Base-by-base conservation (phyloP, 768 basidiomycete genomes). In the Hypholoma sublateritium region DNA sequence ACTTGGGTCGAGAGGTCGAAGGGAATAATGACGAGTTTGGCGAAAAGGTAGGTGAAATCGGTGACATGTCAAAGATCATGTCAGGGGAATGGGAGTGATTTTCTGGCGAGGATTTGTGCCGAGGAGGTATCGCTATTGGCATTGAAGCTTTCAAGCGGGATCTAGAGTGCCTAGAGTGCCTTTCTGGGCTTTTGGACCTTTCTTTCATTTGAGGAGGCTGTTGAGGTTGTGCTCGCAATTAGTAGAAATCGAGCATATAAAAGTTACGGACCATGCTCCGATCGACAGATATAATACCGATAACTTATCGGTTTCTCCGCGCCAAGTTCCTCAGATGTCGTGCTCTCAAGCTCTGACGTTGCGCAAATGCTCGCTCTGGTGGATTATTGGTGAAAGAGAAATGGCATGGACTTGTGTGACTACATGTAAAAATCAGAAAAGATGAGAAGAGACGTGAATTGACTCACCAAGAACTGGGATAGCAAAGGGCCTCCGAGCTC, bases 11-110 rank as follows among this genome's bases (percentile, higher is more conserved):
- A 41, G 65, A 56, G 34, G 56, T 32, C 36, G 62, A 53, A 35
- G 64, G 61, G 57, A 59, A 67, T 47, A 56, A 58, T 60, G 62
- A 61, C 50, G 56, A 57, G 21, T 58, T 55, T 21, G 50, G 56
- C 25, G 68, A 59, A 50, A 67, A 65, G 24, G 67, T 63, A n/a
- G 72, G 65, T 14, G 71, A 69, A 19, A 72, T 59, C 25, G 80
- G 80, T 19, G 81, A 82, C 80, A 82, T 81, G 47, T 80, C 79
- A 60, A 81, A 81, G n/a, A 82, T 70, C 58, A 81, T 71, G 39
- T 81, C 81, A 51, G 80, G 77, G 24, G 28, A 32, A 7, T 32
- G 28, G 5, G 28, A 32, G 5, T 3, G 28, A 32, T 77, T 80
- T 19, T 64, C 65, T 41, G 74, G 61, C 41, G 70, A 67, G 45